Conservation (phyloP, 768 basidiomycete species). For the Mycena sanguinolenta region DNA sequence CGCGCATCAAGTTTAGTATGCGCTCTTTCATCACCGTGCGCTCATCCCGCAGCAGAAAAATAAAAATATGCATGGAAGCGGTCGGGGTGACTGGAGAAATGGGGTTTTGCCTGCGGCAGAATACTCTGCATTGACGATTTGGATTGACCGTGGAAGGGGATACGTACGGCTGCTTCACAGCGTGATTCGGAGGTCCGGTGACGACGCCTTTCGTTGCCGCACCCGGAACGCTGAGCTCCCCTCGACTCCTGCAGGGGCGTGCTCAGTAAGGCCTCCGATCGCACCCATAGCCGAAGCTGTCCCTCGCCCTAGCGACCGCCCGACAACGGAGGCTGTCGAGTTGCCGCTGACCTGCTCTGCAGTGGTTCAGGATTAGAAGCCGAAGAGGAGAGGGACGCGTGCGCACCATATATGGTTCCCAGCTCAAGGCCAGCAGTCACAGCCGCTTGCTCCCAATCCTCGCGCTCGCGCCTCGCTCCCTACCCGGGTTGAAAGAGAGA, state of each 20-base stretch:
- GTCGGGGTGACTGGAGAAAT: no score
- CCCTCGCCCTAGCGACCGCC: background rate
- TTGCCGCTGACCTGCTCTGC: background rate
- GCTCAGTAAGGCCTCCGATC: background rate
- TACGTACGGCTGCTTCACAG: background rate
- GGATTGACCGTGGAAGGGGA: background rate
- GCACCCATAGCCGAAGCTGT: background rate
- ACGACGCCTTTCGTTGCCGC: background rate
- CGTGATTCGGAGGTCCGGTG: background rate
- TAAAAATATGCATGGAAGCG: no score
- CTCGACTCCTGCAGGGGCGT: background rate
- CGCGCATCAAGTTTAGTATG: background rate
- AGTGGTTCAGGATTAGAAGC: background rate
- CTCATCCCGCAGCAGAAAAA: no score
- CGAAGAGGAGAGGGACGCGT: background rate
- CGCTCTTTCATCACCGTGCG: background rate
- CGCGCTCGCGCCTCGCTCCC: background rate
- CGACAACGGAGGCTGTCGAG: background rate
- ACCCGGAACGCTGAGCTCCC: background rate
- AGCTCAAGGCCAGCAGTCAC: constrained; percentile 4
- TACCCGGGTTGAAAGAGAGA: constrained; percentile 10
- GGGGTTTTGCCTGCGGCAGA: no score
- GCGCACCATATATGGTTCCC: constrained; percentile 9
- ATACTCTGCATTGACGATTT: no score
- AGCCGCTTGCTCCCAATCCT: constrained; percentile 6